Evolutionary conservation across 805 yeast species (phyloP).

Genomic region (Blastobotrys peoriensis): DNA sequence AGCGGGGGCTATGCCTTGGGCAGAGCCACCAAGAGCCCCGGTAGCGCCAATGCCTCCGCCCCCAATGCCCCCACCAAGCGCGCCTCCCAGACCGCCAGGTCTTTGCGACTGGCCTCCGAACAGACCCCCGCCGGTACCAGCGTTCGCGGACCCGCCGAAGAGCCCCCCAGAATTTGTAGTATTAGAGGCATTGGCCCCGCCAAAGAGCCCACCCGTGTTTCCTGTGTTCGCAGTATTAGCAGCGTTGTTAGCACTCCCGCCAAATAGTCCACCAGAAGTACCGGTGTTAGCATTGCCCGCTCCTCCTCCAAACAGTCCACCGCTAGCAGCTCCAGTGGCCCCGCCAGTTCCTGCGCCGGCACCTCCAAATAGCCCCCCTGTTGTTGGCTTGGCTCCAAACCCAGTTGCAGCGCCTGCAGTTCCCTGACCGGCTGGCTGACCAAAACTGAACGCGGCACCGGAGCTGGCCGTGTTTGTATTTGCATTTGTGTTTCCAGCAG

Average conservation of each 20-base stretch:
- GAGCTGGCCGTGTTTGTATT: background rate
- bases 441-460: too few relatives aligned
- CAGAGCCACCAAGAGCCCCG: constrained; percentile 15
- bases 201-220: constrained; percentile 27
- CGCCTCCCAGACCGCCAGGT: background rate
- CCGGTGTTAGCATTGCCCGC: constrained; percentile 6
- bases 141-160: constrained; percentile 17
- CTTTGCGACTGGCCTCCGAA: constrained; percentile 6
- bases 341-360: background rate
- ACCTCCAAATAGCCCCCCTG: too few relatives aligned
- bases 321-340: constrained; percentile 15
- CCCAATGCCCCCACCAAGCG: background rate
- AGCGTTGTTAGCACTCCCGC: constrained; percentile 2
- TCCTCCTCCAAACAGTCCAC: constrained; percentile 25
- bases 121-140: constrained; percentile 11
- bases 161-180: constrained; percentile 14
- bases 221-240: constrained; percentile 13
- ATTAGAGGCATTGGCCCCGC: constrained; percentile 13
- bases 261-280: constrained; percentile 15
- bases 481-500: background rate
- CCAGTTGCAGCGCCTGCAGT: background rate
- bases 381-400: background rate
- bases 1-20: constrained; percentile 21
- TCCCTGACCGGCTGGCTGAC: background rate
- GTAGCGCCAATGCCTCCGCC: constrained; percentile 21